Base-by-base conservation (phyloP, 352 stramenopile species). In the Peronospora tabacina region DNA sequence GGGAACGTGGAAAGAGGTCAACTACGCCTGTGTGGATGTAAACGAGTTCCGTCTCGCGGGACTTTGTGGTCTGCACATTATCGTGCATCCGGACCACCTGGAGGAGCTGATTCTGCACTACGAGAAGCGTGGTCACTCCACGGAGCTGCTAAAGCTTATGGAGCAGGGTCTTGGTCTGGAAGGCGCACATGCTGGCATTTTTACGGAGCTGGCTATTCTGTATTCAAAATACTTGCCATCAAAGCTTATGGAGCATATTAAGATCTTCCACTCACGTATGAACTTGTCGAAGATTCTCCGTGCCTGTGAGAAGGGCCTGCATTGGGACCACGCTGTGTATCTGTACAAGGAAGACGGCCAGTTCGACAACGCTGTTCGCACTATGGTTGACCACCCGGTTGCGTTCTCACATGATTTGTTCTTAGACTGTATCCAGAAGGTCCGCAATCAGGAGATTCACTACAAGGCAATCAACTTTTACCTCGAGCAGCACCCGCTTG, bases 391-490 rank as follows among this genome's bases (percentile, higher is more conserved):
- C 58, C 95, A 98, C 70, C 81, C 87, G 0, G 82, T 95, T 42
- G 90, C 95, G 13, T 99, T 98, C 67, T 86, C 97, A 19, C 96
- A 99, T 69, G 96, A 99, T 44, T 70, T 99, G 16, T 99, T 99
- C 85, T 75, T 99, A 44, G 96, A 99, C 58, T 97, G 94, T 61
- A 97, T 99, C 61, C 85, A 97, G 52, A 99, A 98, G 82, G 96
- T 99, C 32, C 91, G 96, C 57, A 99, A 99, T 79, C 89, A 97
- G 58, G 97, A 99, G 73, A 95, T 99, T 28, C 97, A 98, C 81
- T 99, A 99, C 94, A 98, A 98, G 75, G 95, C 96, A 41, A 97
- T 99, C 58, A 89, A 95, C 58, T 98, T 99, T 61, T 99, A 99
- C 71, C 69, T 99, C 17, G 87, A 97, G 39, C 87, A 98, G 68